Base-by-base conservation (phyloP, 2,329 filamentous ascomycete species). In the Capronia coronata region DNA sequence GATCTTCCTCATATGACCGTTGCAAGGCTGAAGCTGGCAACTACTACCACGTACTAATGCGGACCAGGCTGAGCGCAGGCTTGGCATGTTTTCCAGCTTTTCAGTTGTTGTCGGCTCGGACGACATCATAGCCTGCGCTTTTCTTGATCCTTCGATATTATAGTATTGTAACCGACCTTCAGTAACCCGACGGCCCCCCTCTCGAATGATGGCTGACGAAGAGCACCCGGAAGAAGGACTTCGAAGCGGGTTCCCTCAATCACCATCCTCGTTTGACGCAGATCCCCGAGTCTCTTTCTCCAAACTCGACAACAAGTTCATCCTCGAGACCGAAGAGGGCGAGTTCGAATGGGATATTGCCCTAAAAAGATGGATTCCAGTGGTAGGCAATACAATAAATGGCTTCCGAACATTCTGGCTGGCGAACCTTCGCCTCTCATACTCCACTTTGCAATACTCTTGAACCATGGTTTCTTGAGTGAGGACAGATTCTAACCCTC, bases 221-320 rank as follows among this genome's bases (percentile, higher is more conserved):
- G 48, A 47, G 13, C 44, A 37, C 11, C 18, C 46, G 3, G 46
- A 52, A 8, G 54, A 54, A 18, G 50, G 49, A 21, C 10, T 49
- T 19, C 56, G 51, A 16, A 49, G 55, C 8, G 55, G 56, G 3
- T 79, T 79, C 54, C 77, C 77, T 14, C 66, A 66, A 49, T 69
- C 87, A 49, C 75, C 78, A 11, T 75, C 78, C 49, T 77, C 85
- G 41, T 94, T 94, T 65, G 82, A 84, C 61, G 71, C 71, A 51
- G 89, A 95, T 65, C 78, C 86, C 22, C 85, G 90, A 60, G 86
- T 95, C 63, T 91, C 87, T 4, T 94, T 84, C 71, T 91, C 87
- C n/a, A 86, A 80, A 64, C 75, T 87, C 54, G 84, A 91, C 68
- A 76, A 81, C 63, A 91, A 88, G 65, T 91, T 84, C 71, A 79